Evolutionary conservation across 306 rosid species (phyloP), one percentile per base, ranked within the genome.

Genomic region (Bauhinia variegata): DNA sequence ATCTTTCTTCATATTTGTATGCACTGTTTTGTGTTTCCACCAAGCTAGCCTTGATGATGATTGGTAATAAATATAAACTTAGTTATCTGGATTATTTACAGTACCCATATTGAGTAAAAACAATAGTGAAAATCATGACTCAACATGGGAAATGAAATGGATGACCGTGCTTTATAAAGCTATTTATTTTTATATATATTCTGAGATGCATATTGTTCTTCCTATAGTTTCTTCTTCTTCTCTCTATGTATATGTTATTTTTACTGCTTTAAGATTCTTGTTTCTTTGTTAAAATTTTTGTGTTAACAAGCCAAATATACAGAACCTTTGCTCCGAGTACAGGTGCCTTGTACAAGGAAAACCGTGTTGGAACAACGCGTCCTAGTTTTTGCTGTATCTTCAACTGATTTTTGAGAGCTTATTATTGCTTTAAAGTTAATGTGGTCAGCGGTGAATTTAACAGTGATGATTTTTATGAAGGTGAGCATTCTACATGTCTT

Each of bases 11-110:
- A 88, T 95, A 50, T 95, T 95, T 71, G 76, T 88, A 65, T 89
- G 96, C 65, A 90, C 97, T 3, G 97, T 88, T 49, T 15, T 95
- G 77, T 95, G 97, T 72, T 86, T 95, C 77, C 97, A 95, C 78
- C 96, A 91, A 36, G 97, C 95, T 44, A 86, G 83, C 83, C 92
- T 95, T 8, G 99, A 95, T 46, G 97, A 95, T 37, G 99, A 90
- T 55, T 95, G 99, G 97, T 95, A 77, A 84, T 8, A 5, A 38
- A n/a, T 8, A 8, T 8, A 8, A 36, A 36, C 9, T 56, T 23
- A 44, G 32, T 65, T 54, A 32, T 62, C 54, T 36, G 60, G 65
- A 67, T 46, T 71, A 11, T 36, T 60, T 48, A 36, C 2, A 15
- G 16, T 74, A 36, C 56, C 61, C 32, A 6, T 52, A n/a, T 51